Conservation (phyloP, 164 flowering plant genomes). For the Dillenia suffruticosa region DNA sequence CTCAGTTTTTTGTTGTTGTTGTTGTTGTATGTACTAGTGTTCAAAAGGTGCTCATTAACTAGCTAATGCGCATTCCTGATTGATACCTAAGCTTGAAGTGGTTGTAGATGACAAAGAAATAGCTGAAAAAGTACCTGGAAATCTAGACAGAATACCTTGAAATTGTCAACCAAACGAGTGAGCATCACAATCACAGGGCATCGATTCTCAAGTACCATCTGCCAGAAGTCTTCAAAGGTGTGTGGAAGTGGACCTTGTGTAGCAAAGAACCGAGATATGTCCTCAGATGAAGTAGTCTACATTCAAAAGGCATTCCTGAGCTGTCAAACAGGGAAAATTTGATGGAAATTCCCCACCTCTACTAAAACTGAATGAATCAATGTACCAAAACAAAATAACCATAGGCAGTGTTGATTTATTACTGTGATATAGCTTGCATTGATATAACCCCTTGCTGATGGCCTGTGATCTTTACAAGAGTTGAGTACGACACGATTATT, state of each 20-base stretch:
- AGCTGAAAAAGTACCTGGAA: slow-evolving; percentile 3
- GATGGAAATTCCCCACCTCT: slow-evolving; percentile 1
- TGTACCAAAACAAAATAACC: slow-evolving; percentile 1
- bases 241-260: slow-evolving; percentile 98
- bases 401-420: background rate
- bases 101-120: no score
- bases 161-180: slow-evolving; percentile 75
- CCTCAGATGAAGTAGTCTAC: slow-evolving; percentile 54
- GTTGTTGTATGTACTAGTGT: no score
- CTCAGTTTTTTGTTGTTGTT: no score
- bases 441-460: slow-evolving; percentile 57
- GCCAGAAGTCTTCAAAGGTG: slow-evolving; percentile 96
- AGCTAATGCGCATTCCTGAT: no score
- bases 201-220: slow-evolving; percentile 78
- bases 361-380: background rate
- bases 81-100: no score
- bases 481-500: slow-evolving; percentile 60
- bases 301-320: slow-evolving; percentile 14
- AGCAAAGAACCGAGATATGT: slow-evolving; percentile 71
- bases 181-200: slow-evolving; percentile 94
- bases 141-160: slow-evolving; percentile 44
- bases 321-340: slow-evolving; percentile 9
- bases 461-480: slow-evolving; percentile 42
- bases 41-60: no score
- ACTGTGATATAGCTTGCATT: slow-evolving; percentile 84